Percentiles rank a stretch among this genome's conserved stretches.
phyloP scores from a whole-genome alignment of 2,329 filamentous ascomycete species.

The Niveomyces coronatus region DNA sequence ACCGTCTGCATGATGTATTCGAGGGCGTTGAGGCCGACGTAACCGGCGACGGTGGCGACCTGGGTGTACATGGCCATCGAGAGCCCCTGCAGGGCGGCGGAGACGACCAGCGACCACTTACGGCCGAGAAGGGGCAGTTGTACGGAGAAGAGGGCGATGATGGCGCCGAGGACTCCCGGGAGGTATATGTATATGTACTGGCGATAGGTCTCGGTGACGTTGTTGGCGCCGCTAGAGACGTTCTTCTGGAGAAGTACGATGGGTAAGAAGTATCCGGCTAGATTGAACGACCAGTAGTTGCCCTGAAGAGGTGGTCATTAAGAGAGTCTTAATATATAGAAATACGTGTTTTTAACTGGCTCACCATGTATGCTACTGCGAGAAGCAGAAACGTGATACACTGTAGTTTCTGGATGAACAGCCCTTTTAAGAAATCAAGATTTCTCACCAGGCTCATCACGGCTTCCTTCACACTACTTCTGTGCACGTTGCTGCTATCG shows the following conservation, averaged over 20 bases:
- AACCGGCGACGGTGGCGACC: constrained; percentile 14
- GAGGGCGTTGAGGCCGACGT: constrained; percentile 16
- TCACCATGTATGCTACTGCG: constrained; percentile 5
- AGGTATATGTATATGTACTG: constrained; percentile 38
- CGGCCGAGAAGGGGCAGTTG: constrained; percentile 14
- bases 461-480: not conserved
- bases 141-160: constrained; percentile 20
- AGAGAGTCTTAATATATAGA: no score
- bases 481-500: no score
- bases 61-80: constrained; percentile 17
- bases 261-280: constrained; percentile 23
- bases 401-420: not conserved
- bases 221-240: constrained; percentile 23
- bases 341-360: no score
- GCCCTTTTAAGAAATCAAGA: not conserved
- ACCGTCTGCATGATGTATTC: constrained; percentile 22
- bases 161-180: constrained; percentile 33
- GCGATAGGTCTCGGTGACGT: constrained; percentile 32
- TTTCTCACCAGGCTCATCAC: constrained; percentile 1
- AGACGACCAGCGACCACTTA: constrained; percentile 18
- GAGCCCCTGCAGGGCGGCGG: constrained; percentile 15
- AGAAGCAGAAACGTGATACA: constrained; percentile 1
- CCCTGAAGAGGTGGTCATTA: not conserved
- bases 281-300: constrained; percentile 16
- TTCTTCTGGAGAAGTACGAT: constrained; percentile 36